These are phyloP conservation scores for Xylaria sp. DNA, from an alignment of 2,329 filamentous ascomycete genomes.

Conservation along the genomic window DNA sequence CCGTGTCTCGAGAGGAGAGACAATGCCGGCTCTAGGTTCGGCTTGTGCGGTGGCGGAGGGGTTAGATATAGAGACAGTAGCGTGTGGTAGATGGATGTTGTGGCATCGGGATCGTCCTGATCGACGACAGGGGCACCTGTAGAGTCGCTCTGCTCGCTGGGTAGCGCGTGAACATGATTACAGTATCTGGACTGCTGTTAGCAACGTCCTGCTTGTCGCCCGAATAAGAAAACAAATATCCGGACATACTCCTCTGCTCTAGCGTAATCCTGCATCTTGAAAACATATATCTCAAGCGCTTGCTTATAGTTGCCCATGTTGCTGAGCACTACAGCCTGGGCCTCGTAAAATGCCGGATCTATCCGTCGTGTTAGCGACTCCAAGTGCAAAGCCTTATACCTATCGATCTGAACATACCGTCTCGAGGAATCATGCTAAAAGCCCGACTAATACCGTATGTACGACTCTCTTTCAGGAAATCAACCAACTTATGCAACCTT, in stretches of 20 bases:
- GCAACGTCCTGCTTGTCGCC: neutral
- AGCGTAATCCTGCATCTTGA: slow-evolving; percentile 84
- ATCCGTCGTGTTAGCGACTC: neutral
- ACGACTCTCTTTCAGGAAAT: slow-evolving; percentile 78
- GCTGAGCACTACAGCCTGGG: slow-evolving; percentile 87
- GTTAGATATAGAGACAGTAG: slow-evolving; percentile 89
- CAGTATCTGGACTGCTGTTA: slow-evolving; percentile 72
- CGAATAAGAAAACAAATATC: neutral
- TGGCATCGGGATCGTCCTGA: slow-evolving; percentile 59
- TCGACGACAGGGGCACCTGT: slow-evolving; percentile 48
- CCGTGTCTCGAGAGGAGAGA: slow-evolving; percentile 92
- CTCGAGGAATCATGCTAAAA: slow-evolving; percentile 79
- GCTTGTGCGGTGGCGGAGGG: slow-evolving; percentile 76
- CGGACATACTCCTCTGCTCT: slow-evolving; percentile 89
- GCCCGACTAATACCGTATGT: slow-evolving; percentile 85
- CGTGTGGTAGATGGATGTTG: slow-evolving; percentile 88
- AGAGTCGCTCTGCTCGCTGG: slow-evolving; percentile 40
- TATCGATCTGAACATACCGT: slow-evolving; percentile 63
- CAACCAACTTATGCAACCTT: slow-evolving; percentile 73
- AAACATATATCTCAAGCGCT: slow-evolving; percentile 96
- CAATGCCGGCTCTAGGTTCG: slow-evolving; percentile 81
- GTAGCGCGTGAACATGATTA: slow-evolving; percentile 75
- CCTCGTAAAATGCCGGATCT: slow-evolving; percentile 89
- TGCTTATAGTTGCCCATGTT: slow-evolving; percentile 97
- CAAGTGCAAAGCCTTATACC: neutral